Evolutionary conservation across 2,329 filamentous ascomycete genomes (phyloP).

Genomic region (Atkinsonella hypoxylon): DNA sequence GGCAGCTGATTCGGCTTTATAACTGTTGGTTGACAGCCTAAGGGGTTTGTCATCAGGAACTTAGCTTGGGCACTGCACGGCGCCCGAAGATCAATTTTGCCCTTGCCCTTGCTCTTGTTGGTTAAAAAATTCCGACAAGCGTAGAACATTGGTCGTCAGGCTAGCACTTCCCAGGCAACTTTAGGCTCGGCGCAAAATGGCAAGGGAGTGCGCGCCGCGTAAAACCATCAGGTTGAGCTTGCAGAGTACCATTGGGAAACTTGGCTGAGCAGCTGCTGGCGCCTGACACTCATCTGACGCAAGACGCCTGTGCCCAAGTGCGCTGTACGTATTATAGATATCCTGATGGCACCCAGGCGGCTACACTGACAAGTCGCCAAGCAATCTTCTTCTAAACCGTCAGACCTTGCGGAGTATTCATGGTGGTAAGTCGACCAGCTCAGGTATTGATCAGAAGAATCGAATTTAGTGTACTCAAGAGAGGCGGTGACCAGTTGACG

Average conservation of each 20-base stretch:
- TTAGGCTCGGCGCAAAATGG: background rate
- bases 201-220: background rate
- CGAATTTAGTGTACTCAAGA: background rate
- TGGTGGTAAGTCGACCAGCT: background rate
- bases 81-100: background rate
- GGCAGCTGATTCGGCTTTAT: background rate
- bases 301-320: background rate
- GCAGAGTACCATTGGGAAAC: background rate
- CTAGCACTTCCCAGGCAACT: background rate
- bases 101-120: background rate
- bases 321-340: background rate
- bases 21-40: background rate
- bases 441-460: background rate
- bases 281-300: background rate
- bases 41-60: conserved; percentile 4
- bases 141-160: background rate
- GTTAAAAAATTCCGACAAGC: background rate
- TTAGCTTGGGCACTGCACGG: conserved; percentile 1
- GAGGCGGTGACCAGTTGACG: conserved; percentile 16
- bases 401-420: background rate
- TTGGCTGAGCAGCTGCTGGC: background rate
- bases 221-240: background rate
- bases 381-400: background rate
- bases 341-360: background rate
- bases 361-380: background rate